phyloP scores from a whole-genome alignment of 306 rosid genomes.

The Quercus berberidifolia region DNA sequence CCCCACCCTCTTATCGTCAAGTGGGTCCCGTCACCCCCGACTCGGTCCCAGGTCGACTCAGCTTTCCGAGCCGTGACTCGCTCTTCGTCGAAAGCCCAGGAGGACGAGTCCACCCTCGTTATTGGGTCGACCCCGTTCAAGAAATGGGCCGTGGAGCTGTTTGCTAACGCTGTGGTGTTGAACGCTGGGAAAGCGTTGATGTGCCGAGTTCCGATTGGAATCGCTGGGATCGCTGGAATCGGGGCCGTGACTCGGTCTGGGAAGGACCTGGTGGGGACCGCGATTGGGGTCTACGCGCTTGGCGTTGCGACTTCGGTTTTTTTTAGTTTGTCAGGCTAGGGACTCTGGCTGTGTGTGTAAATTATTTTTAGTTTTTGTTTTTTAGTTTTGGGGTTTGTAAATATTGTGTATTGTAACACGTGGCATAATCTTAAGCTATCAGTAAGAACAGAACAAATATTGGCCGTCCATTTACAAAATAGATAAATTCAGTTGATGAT shows the following conservation, averaged over 20 bases:
- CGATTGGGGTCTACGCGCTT: conserved; percentile 62
- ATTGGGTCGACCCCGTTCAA: conserved; percentile 43
- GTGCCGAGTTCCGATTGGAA: conserved; percentile 59
- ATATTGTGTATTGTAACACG: background rate
- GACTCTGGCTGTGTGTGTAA: background rate
- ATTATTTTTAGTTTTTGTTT: background rate
- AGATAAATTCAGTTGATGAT: too few species aligned
- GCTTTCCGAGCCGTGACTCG: conserved; percentile 42
- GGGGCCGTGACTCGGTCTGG: conserved; percentile 55
- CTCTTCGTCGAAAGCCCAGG: background rate
- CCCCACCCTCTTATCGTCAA: conserved; percentile 46
- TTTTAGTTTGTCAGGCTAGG: conserved; percentile 42
- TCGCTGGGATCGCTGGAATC: conserved; percentile 65
- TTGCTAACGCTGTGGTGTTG: conserved; percentile 42
- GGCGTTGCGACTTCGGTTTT: conserved; percentile 58
- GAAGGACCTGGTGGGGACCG: conserved; percentile 44
- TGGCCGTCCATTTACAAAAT: background rate
- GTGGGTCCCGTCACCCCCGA: conserved; percentile 65
- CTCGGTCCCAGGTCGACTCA: conserved; percentile 56
- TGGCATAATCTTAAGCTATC: background rate
- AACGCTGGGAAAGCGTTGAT: conserved; percentile 51
- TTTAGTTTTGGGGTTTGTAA: background rate
- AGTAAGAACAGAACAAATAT: background rate
- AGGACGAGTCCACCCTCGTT: too few species aligned
- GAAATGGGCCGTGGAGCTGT: conserved; percentile 66